Evolutionary conservation across 1,284 basidiomycete species (phyloP), one percentile per base, ranked within the genome.

Genomic region (Peniophora sp.): DNA sequence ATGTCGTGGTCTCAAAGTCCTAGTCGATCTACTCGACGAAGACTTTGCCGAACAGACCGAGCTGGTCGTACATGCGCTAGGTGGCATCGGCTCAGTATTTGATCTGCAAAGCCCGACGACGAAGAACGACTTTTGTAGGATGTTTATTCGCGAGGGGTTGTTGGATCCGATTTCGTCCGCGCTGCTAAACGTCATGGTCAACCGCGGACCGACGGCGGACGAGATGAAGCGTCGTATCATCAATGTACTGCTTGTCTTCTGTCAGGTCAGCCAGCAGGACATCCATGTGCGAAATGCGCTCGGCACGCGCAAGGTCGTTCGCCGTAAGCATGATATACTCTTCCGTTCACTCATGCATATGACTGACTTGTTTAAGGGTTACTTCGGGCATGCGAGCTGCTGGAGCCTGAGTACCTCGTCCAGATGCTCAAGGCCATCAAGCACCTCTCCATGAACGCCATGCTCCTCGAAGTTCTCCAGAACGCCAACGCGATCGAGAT

Each of bases 51-150:
- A 87, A 64, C 94, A 89, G 70, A 84, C 81, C 23, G 89, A 93
- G 47, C 81, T 99, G n/a, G 89, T 98, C 38, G 87, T 92, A 43
- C 91, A 96, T 55, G 93, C 96, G 1, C 78, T 99, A 2, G 92
- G 96, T 53, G 95, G 95, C 11, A 94, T 99, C 50, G 86, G 88
- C 50, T 92, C 86, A 58, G 96, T 98, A 2, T 96, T 99, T 61
- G 95, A 98, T 58, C 78, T 98, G 10, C 84, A 95, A 67, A 93
- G 90, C 48, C 92, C 95, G 1, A 97, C 94, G 8, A 95, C 94
- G 8, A 92, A 97, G 62, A 97, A 96, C 63, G 96, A 98, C 68
- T 97, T 98, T 64, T 98, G 95, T 64, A 83, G 96, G 16, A 97
- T 98, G 90, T 95, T 98, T 69, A 93, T 97, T 27, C 81, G 92